Evolutionary conservation across 495 filamentous ascomycete genomes (phyloP).

Genomic region (Daldinia caldariorum): DNA sequence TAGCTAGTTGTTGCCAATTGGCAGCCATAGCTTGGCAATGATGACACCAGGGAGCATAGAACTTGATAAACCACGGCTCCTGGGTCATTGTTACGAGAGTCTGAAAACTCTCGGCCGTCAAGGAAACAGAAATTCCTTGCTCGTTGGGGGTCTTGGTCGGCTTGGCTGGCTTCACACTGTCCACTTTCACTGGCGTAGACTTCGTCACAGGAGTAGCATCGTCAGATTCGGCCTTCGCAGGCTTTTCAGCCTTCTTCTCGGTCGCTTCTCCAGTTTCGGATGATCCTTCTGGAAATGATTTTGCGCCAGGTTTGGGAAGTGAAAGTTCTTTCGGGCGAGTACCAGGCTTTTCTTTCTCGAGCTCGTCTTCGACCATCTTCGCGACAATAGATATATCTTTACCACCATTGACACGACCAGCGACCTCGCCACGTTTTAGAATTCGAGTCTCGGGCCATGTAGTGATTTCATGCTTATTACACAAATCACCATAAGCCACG

Average conservation of each 20-base stretch:
- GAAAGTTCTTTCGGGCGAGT: conserved; percentile 68
- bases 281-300: conserved; percentile 23
- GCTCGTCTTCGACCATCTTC: conserved; percentile 74
- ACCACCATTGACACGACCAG: conserved; percentile 67
- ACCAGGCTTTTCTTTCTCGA: conserved; percentile 82
- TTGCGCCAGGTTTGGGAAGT: conserved; percentile 55
- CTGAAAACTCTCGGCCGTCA: conserved; percentile 88
- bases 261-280: conserved; percentile 25
- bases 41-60: conserved; percentile 96
- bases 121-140: conserved; percentile 73
- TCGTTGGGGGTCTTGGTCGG: conserved; percentile 71
- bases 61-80: conserved; percentile 98
- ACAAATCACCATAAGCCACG: conserved; percentile 78
- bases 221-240: conserved; percentile 33
- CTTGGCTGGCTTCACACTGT: conserved; percentile 52
- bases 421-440: conserved; percentile 79
- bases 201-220: conserved; percentile 46
- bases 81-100: conserved; percentile 83
- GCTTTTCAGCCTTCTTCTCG: conserved; percentile 40
- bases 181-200: conserved; percentile 22
- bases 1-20: conserved; percentile 87
- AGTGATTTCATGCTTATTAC: conserved; percentile 68
- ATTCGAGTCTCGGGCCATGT: conserved; percentile 80
- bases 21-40: conserved; percentile 94
- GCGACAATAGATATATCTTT: conserved; percentile 70